phyloP scores from a whole-genome alignment of 1,284 basidiomycete species.

The Malassezia slooffiae region DNA sequence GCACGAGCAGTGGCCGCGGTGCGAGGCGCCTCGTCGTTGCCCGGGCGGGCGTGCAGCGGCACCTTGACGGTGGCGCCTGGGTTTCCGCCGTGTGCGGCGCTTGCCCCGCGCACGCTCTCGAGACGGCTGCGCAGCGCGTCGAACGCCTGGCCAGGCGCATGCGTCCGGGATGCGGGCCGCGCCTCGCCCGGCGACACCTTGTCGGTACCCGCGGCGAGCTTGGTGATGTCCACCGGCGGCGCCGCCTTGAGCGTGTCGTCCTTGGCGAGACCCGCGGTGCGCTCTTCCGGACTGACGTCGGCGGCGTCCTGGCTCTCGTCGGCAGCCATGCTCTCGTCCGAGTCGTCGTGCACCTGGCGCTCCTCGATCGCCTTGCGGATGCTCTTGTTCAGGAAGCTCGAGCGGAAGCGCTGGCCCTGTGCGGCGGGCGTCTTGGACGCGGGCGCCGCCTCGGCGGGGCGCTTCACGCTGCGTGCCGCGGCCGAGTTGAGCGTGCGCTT shows the following conservation, averaged over 20 bases:
- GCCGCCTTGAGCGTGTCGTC: too few species aligned
- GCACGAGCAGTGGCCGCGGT: too few species aligned
- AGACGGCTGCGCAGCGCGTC: conserved; percentile 14
- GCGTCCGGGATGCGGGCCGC: not conserved
- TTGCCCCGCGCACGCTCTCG: conserved; percentile 9
- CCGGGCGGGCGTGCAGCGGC: too few species aligned
- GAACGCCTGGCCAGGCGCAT: not conserved
- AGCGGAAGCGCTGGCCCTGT: conserved; percentile 19
- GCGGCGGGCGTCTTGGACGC: conserved; percentile 5
- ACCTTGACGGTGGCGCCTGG: too few species aligned
- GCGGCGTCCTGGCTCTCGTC: not conserved
- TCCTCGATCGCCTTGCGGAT: conserved; percentile 31
- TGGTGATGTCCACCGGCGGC: too few species aligned
- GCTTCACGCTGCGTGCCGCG: conserved; percentile 9
- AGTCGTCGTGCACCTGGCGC: conserved; percentile 16
- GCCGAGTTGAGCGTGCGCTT: conserved; percentile 13
- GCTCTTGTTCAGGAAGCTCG: conserved; percentile 42
- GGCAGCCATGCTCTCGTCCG: conserved; percentile 17
- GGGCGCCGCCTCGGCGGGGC: not conserved
- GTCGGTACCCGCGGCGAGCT: too few species aligned
- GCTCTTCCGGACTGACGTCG: too few species aligned
- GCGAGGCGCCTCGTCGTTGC: too few species aligned
- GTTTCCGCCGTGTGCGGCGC: conserved; percentile 5
- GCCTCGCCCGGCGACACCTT: not conserved
- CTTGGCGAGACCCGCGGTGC: too few species aligned